Percentiles rank a stretch among this genome's conserved stretches.
phyloP scores from a whole-genome alignment of 169 alveolate genomes.

The Plasmodium billcollinsi region DNA sequence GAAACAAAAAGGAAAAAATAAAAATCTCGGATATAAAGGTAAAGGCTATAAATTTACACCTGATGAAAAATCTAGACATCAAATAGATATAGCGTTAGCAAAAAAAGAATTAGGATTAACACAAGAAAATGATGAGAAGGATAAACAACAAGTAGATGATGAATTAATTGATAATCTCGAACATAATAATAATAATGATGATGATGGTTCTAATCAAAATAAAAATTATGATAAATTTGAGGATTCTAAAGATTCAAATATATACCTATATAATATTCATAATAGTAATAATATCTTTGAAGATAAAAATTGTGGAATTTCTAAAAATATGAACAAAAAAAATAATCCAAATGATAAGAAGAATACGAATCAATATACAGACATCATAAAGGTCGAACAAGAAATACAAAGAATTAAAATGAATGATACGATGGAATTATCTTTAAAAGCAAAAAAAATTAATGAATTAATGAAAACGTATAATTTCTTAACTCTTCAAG shows the following conservation, averaged over 20 bases:
- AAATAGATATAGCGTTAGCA: slow-evolving; percentile 89
- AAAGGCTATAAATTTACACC: slow-evolving; percentile 95
- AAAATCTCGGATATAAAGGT: slow-evolving; percentile 88
- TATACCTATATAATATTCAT: background rate
- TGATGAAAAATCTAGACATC: slow-evolving; percentile 92
- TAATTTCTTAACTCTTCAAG: slow-evolving; percentile 27
- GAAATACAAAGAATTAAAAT: slow-evolving; percentile 63
- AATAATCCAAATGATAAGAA: background rate
- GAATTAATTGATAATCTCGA: slow-evolving; percentile 65
- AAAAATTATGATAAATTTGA: background rate
- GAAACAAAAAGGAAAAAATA: slow-evolving; percentile 88
- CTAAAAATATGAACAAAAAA: background rate
- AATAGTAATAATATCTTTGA: background rate
- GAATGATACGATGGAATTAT: slow-evolving; percentile 64
- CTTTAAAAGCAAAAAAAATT: slow-evolving; percentile 45
- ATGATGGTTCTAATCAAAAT: background rate
- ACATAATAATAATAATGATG: slow-evolving; percentile 5
- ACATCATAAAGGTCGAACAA: slow-evolving; percentile 30
- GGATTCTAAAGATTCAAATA: background rate
- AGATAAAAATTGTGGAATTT: too few relatives aligned
- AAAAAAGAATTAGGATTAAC: slow-evolving; percentile 87
- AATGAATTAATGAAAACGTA: slow-evolving; percentile 47
- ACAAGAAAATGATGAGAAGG: slow-evolving; percentile 19
- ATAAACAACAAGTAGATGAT: slow-evolving; percentile 25
- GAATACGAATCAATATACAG: background rate